These are phyloP conservation scores for Ustilago loliicola DNA, from an alignment of 1,284 basidiomycete genomes.

Conservation along the genomic window DNA sequence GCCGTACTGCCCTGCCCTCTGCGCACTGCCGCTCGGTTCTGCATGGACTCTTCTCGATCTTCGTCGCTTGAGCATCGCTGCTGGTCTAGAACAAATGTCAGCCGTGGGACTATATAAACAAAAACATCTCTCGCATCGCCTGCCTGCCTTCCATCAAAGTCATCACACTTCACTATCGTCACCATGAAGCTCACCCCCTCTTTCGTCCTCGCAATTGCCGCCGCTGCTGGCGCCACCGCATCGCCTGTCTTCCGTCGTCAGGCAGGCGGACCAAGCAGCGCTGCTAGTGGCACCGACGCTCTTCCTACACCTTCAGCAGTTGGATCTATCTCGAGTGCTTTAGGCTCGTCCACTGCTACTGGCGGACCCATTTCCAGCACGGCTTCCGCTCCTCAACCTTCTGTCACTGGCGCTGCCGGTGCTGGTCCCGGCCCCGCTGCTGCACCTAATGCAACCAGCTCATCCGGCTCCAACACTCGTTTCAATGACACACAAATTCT, in stretches of 20 bases:
- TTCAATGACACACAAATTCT: slow-evolving; percentile 58
- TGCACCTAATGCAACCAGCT: not conserved
- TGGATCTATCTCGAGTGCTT: not conserved
- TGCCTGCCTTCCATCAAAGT: too few species aligned
- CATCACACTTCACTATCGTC: not conserved
- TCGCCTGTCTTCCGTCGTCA: slow-evolving; percentile 33
- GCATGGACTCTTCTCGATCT: slow-evolving; percentile 26
- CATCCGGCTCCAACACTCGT: slow-evolving; percentile 1
- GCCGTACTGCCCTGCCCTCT: not conserved
- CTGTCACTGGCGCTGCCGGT: slow-evolving; percentile 2
- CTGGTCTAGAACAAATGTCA: not conserved
- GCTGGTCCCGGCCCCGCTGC: not conserved
- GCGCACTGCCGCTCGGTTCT: slow-evolving; percentile 11
- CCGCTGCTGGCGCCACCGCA: slow-evolving; percentile 31
- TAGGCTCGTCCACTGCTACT: not conserved
- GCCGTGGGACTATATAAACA: slow-evolving; percentile 23
- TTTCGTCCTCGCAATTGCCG: slow-evolving; percentile 37
- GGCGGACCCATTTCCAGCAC: not conserved
- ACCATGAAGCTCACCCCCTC: slow-evolving; percentile 45
- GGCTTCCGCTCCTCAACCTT: not conserved
- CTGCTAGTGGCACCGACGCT: not conserved
- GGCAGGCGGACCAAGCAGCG: not conserved
- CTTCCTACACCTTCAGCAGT: slow-evolving; percentile 17
- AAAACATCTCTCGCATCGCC: not conserved
- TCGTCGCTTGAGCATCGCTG: not conserved